Base-by-base conservation (phyloP, 345 rosid genomes). In the Corchorus olitorius region DNA sequence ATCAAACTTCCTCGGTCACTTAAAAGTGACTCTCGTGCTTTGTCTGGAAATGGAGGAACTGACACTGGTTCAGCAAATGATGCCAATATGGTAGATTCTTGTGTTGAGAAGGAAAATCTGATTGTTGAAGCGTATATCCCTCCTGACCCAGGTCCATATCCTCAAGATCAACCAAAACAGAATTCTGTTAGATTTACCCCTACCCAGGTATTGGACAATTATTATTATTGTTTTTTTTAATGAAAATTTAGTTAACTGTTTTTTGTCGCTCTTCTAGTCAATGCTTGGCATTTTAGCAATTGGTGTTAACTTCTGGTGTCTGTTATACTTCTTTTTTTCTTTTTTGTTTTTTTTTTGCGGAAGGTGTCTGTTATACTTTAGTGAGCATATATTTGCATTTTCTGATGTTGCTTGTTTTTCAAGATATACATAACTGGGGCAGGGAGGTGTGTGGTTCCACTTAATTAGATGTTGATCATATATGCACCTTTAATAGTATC, bases 111-210 rank as follows among this genome's bases (percentile, higher is more conserved):
- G 81, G 98, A 89, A 78, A 83, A 84, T 81, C 94, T 96, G 70
- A 75, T 85, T 85, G 97, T 96, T 75, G 97, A 96, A 87, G 89
- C 98, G 5, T 96, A 96, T 75, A 84, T 93, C 75, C 94, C 98
- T 70, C 91, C 97, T 45, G 97, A 93, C 76, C 99, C 98, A 39
- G 99, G 99, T 80, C 98, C 98, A 75, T 96, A 96, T 83, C 99
- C 97, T 67, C 99, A 93, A 85, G 99, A 96, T 87, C 97, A 93
- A 85, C 99, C 99, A 34, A 93, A 93, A 84, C 97, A 89, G 81
- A 96, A 96, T 54, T 88, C 95, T 22, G 99, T 93, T 75, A 91
- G 89, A 86, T 96, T 96, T 77, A 96, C 99, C 34, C 88, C 97
- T 50, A 93, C 97, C 50, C 99, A 96, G 98, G 99, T 96, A 73